These are phyloP conservation scores for Kalmanozyma brasiliensis DNA, from an alignment of 1,284 basidiomycete species.

Conservation along the genomic window DNA sequence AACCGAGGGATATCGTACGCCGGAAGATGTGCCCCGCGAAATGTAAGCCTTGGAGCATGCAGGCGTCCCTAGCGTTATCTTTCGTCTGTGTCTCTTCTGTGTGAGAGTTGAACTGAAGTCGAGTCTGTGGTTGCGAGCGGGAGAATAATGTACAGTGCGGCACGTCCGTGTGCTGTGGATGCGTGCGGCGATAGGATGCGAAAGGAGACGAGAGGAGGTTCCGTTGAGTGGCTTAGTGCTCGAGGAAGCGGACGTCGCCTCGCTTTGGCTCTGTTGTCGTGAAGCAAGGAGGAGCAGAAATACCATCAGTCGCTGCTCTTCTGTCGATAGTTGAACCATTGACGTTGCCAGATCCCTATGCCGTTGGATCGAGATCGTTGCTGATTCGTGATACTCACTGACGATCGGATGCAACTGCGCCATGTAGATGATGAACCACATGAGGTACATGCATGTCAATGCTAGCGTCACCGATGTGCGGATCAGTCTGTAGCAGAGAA, in stretches of 20 bases:
- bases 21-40: not conserved
- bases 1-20: not conserved
- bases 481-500: slow-evolving; percentile 50
- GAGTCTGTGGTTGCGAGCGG: slow-evolving; percentile 1
- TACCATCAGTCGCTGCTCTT: not conserved
- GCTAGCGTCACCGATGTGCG: slow-evolving; percentile 60
- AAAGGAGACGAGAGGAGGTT: slow-evolving; percentile 2
- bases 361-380: no score
- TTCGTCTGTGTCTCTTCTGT: not conserved
- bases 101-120: not conserved
- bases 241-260: slow-evolving; percentile 59
- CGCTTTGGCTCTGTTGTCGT: slow-evolving; percentile 56
- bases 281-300: not conserved
- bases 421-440: slow-evolving; percentile 68
- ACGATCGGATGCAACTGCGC: slow-evolving; percentile 67
- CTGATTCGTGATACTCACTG: slow-evolving; percentile 59
- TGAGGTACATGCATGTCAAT: slow-evolving; percentile 66
- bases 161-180: not conserved
- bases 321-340: no score
- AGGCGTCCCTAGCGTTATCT: not conserved
- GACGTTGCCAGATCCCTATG: no score
- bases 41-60: not conserved
- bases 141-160: slow-evolving; percentile 20
- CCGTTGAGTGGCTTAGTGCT: slow-evolving; percentile 22
- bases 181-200: not conserved